Evolutionary conservation across 441 rosid genomes (phyloP).

Genomic region (Adansonia madagascariensis): DNA sequence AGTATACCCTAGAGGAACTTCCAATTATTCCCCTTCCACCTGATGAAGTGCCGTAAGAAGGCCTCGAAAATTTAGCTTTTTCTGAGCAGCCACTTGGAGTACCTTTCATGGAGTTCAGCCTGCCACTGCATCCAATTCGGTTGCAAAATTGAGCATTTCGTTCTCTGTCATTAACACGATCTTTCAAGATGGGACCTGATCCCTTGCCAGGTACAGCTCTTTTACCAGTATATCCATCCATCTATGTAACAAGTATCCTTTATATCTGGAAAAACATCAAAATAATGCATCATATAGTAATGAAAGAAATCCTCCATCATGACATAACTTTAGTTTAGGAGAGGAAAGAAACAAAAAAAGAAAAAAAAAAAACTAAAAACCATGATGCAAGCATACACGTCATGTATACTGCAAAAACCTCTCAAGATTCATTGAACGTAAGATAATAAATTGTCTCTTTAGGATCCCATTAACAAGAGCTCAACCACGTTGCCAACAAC

Average conservation of each 20-base stretch:
- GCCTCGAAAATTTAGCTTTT: conserved; percentile 59
- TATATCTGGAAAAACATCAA: conserved; percentile 39
- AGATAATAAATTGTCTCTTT: not conserved
- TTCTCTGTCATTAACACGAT: not conserved
- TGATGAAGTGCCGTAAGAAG: conserved; percentile 49
- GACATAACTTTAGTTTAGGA: conserved; percentile 2
- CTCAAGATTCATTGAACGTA: not conserved
- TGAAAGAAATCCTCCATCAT: not conserved
- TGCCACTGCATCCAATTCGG: conserved; percentile 66
- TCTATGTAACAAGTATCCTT: conserved; percentile 31
- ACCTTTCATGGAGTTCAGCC: conserved; percentile 54
- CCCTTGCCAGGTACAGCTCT: conserved; percentile 60
- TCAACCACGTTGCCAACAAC: not conserved
- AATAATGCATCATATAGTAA: not conserved
- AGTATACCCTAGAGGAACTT: conserved; percentile 62
- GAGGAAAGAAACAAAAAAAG: not conserved
- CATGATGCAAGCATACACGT: not conserved
- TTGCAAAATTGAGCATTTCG: conserved; percentile 42
- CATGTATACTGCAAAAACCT: not conserved
- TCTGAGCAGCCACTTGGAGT: conserved; percentile 48
- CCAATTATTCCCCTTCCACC: conserved; percentile 69
- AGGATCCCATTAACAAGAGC: not conserved
- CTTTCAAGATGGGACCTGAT: conserved; percentile 30
- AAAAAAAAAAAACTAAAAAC: not conserved
- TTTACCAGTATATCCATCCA: conserved; percentile 79